A percentile compares a stretch with the other conserved stretches of the same genome.
Conservation (phyloP, 78 protist species). For the Anaeramoeba flamelloides region DNA sequence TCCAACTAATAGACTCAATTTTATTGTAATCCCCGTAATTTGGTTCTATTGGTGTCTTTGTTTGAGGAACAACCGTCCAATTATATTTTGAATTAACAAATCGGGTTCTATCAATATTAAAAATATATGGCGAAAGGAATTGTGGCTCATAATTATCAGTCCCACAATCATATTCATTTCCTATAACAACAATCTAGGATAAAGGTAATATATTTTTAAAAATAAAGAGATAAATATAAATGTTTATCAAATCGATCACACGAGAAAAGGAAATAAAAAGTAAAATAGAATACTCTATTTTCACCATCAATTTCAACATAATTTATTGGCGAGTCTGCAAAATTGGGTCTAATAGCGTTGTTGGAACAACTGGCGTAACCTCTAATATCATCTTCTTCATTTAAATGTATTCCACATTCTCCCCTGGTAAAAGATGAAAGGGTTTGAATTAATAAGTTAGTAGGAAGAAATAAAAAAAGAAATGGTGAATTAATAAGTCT, state of each 20-base stretch:
- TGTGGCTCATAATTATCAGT: background rate
- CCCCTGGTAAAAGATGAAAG: no score
- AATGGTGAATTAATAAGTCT: no score
- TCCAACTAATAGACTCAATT: background rate
- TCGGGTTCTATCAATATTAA: background rate
- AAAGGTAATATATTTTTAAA: no score
- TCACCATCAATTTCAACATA: background rate
- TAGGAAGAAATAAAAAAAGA: no score
- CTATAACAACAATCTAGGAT: background rate
- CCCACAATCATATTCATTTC: background rate
- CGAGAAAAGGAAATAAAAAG: background rate
- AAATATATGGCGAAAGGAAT: background rate
- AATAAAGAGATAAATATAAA: background rate
- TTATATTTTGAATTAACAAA: background rate
- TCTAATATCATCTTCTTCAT: background rate
- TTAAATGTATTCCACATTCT: background rate
- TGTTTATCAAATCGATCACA: background rate
- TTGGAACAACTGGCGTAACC: background rate
- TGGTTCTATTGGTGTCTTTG: background rate
- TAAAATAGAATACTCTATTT: background rate
- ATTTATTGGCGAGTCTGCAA: background rate
- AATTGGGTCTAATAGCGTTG: background rate
- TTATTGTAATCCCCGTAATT: background rate
- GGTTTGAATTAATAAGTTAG: no score
- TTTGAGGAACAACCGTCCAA: background rate